A percentile compares a stretch with the other conserved stretches of the same genome.
Conservation (phyloP, 495 filamentous ascomycete species). For the Xylaria telfairii region DNA sequence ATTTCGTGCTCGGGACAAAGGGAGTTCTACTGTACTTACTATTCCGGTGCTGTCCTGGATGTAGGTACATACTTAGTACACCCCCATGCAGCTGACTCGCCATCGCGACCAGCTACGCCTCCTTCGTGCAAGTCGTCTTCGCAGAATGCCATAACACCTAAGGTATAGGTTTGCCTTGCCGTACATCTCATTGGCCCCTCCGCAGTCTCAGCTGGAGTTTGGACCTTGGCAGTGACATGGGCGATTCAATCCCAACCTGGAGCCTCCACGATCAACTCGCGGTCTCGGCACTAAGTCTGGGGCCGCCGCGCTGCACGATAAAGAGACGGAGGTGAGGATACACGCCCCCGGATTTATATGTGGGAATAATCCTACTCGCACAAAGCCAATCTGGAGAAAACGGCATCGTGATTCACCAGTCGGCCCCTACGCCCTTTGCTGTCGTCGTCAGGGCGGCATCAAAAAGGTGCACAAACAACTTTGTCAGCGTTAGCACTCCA, state of each 20-base stretch:
- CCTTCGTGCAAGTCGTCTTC: conserved; percentile 19
- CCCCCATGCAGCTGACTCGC: conserved; percentile 34
- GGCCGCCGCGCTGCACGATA: conserved; percentile 31
- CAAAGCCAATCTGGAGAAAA: conserved; percentile 5
- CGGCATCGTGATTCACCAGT: background rate
- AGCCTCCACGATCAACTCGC: conserved; percentile 36
- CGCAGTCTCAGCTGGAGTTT: conserved; percentile 34
- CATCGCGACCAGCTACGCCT: conserved; percentile 26
- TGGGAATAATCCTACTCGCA: conserved; percentile 18
- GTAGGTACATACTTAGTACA: too few relatives aligned
- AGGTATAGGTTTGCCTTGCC: conserved; percentile 18
- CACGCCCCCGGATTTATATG: conserved; percentile 12
- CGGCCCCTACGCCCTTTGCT: background rate
- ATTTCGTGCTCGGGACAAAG: conserved; percentile 8
- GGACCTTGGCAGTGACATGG: conserved; percentile 21
- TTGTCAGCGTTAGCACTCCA: conserved; percentile 8
- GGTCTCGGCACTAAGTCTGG: conserved; percentile 34
- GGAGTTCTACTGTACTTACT: background rate
- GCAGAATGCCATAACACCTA: conserved; percentile 22
- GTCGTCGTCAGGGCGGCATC: background rate
- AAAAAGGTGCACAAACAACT: background rate
- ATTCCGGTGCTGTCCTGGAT: background rate
- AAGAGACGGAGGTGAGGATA: conserved; percentile 21
- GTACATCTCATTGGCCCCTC: conserved; percentile 36
- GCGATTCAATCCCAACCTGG: conserved; percentile 30